Evolutionary conservation across 1,284 basidiomycete species (phyloP), one percentile per base, ranked within the genome.

Genomic region (Puccinia hordei): DNA sequence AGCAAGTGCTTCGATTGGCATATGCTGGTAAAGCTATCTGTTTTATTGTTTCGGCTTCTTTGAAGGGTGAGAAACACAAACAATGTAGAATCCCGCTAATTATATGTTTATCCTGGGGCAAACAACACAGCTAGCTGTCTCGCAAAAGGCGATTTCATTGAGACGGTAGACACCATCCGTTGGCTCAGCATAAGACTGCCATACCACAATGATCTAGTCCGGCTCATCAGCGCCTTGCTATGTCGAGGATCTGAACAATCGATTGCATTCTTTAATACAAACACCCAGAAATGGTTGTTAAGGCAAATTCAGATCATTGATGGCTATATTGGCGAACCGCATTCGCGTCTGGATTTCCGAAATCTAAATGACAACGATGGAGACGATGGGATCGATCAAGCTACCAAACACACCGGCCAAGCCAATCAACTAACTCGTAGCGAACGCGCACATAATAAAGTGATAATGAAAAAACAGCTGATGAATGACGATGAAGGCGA

Each of bases 171-270:
- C 89, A 91, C 87, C 87, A 88, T 82, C 9, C 89, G 92, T n/a
- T 91, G 91, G 82, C 85, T 95, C 30, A 90, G 92, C 81, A 90
- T 88, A 24, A 86, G 86, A 0, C 88, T 91, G 84, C 92, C 91
- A 83, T 93, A 91, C 87, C 92, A 92, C 86, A 93, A 92, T 83
- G 93, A 94, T 82, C 91, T 92, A 0, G 86, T 92, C 27, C 90
- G 93, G 4, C 87, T 96, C 53, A 88, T 79, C 30, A 72, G 91
- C 4, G 90, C 91, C 0, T 89, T 89, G 0, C 88, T 95, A 4
- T 89, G 90, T 0, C 90, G 90, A 74, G 91, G 92, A 0, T 83
- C 91, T 10, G 88, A 88, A 38, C 88, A 91, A 6, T 90, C 90
- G 0, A 90, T 92, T 82, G 89, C 90, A 0, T 94, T 93, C 85